Evolutionary conservation across 2,329 filamentous ascomycete species (phyloP).

Genomic region (Penicillium polonicum): DNA sequence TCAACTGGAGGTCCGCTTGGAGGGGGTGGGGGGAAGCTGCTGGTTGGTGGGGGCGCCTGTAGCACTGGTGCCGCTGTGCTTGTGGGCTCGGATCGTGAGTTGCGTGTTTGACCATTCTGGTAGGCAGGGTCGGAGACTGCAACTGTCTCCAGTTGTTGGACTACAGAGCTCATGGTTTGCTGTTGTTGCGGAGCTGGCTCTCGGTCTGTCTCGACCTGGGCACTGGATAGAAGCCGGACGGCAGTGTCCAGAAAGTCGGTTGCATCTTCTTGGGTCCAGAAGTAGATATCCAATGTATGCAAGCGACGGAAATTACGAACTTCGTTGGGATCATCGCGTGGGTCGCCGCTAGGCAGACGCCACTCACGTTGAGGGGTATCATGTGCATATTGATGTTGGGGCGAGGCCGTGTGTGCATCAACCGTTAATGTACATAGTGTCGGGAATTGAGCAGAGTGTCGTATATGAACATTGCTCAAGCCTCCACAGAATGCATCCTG

Average conservation of each 20-base stretch:
- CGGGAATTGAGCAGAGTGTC: constrained; percentile 60
- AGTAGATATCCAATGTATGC: constrained; percentile 63
- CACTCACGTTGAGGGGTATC: constrained; percentile 49
- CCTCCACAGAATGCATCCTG: constrained; percentile 64
- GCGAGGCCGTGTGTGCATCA: constrained; percentile 40
- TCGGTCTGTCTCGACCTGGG: constrained; percentile 53
- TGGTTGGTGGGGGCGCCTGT: constrained; percentile 21
- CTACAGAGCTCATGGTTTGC: constrained; percentile 56
- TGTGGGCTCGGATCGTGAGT: constrained; percentile 35
- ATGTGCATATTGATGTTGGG: constrained; percentile 26
- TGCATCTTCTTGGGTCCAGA: constrained; percentile 62
- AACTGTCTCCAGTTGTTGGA: constrained; percentile 62
- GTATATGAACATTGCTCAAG: constrained; percentile 53
- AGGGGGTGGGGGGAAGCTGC: constrained; percentile 29
- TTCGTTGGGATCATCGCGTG: constrained; percentile 53
- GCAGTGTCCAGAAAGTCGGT: constrained; percentile 52
- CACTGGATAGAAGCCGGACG: constrained; percentile 34
- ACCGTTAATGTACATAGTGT: constrained; percentile 59
- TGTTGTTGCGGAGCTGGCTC: constrained; percentile 37
- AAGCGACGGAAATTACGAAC: constrained; percentile 53
- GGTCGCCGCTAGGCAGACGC: constrained; percentile 56
- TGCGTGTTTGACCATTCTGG: constrained; percentile 44
- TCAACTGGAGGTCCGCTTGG: constrained; percentile 21
- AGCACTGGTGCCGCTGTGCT: constrained; percentile 17
- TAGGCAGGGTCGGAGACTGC: constrained; percentile 56